A percentile compares a stretch with the other conserved stretches of the same genome.
These are phyloP conservation scores for Diplodia seriata DNA, from an alignment of 2,329 filamentous ascomycete genomes.

Conservation along the genomic window DNA sequence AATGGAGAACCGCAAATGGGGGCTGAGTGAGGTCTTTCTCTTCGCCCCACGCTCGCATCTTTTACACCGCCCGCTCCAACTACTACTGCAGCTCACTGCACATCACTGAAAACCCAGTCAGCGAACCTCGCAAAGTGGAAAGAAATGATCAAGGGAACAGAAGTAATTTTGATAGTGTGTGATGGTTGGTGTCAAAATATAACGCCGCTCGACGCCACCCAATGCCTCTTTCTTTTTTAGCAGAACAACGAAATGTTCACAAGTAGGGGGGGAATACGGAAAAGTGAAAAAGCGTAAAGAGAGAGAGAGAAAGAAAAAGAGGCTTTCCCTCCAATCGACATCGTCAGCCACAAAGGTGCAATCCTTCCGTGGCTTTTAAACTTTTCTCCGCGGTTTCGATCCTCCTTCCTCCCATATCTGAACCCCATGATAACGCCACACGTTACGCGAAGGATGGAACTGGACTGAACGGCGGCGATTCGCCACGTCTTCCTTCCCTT, in stretches of 20 bases:
- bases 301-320: background rate
- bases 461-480: background rate
- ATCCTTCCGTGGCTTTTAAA: background rate
- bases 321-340: background rate
- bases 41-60: background rate
- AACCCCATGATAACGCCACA: background rate
- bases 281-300: background rate
- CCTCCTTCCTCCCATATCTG: background rate
- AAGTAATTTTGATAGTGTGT: background rate
- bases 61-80: background rate
- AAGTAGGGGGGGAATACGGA: background rate
- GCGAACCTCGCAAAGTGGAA: background rate
- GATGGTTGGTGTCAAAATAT: background rate
- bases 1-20: background rate
- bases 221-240: conserved; percentile 22
- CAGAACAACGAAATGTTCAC: background rate
- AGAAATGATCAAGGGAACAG: background rate
- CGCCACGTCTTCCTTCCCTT: background rate
- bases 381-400: background rate
- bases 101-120: background rate
- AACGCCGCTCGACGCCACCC: conserved; percentile 30
- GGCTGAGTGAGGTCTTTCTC: background rate
- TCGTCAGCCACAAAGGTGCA: background rate
- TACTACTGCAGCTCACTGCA: background rate
- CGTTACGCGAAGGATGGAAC: background rate